Base-by-base conservation (phyloP, 1,284 basidiomycete genomes). In the Stygiomarasmius scandens region DNA sequence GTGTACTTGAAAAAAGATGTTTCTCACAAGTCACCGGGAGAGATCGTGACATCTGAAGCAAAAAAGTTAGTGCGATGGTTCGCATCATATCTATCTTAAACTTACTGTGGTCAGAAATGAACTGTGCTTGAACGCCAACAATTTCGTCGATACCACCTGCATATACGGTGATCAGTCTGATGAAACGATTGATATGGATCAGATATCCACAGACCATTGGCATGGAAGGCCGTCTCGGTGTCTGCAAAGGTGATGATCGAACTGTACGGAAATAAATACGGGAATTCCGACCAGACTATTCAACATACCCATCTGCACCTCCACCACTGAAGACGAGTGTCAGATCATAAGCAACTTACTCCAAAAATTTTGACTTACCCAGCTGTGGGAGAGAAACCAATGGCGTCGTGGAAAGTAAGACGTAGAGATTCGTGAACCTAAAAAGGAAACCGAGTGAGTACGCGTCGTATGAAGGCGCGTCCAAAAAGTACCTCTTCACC, bases 401-500 rank as follows among this genome's bases (percentile, higher is more conserved):
- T 76, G 36, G 74, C 76, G 54, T 79, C 77, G 64, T 79, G 77
- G 69, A 80, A 79, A 20, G 77, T 73, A 56, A 79, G 60, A 23
- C 78, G 73, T 36, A 79, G 63, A 14, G 76, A 70, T 58, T 77
- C 75, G 61, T 76, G 78, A 27, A 66, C 69, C 38, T 41, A 19
- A 5, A 19, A 41, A 41, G 38, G 29, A 6, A 41, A 41, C 16
- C 5, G 4, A 19, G 16, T 41, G 38, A 41, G 6, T 12, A 41
- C 38, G n/a, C 38, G 14, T 16, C 38, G 8, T n/a, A 41, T 16
- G 5, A 9, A 5, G n/a, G 5, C 8, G 16, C 4, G 14, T 4
- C 38, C 6, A 41, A 16, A 19, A 19, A 16, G 11, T 53, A 74
- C 76, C 52, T 77, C 73, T 67, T 78, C 75, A 51, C 73, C 74